Conservation (phyloP, 371 early-diverging fungal species). For the Nematocida displodere region DNA sequence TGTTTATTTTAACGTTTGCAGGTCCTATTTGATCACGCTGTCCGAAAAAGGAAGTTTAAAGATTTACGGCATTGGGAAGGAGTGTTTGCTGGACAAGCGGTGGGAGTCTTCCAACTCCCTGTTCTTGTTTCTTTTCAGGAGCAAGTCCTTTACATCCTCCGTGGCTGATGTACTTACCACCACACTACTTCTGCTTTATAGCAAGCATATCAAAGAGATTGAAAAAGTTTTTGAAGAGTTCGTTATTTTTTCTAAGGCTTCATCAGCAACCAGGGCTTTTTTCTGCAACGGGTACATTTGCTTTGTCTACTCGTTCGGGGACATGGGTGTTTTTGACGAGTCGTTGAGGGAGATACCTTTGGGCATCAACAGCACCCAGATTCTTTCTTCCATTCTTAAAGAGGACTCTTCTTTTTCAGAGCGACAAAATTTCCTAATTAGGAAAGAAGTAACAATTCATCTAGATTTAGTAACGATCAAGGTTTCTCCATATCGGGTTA, state of each 20-base stretch:
- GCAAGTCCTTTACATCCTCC: slow-evolving; percentile 3
- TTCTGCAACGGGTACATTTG: slow-evolving; percentile 37
- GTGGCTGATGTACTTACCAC: slow-evolving; percentile 5
- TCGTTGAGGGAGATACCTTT: slow-evolving; percentile 39
- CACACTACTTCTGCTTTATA: slow-evolving; percentile 13
- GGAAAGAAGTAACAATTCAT: neutral
- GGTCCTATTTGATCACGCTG: neutral
- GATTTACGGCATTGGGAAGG: neutral
- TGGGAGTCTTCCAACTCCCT: slow-evolving; percentile 41
- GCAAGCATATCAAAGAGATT: slow-evolving; percentile 4
- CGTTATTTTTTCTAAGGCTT: neutral
- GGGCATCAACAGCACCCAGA: slow-evolving; percentile 9
- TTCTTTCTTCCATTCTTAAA: slow-evolving; percentile 32
- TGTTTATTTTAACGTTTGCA: slow-evolving; percentile 26
- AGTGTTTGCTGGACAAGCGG: slow-evolving; percentile 13
- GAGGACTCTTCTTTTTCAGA: slow-evolving; percentile 3
- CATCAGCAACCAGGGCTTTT: slow-evolving; percentile 26
- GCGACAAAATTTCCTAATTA: neutral
- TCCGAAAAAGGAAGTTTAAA: slow-evolving; percentile 12
- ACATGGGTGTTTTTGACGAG: slow-evolving; percentile 46
- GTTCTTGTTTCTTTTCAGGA: slow-evolving; percentile 31
- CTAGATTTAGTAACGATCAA: slow-evolving; percentile 23
- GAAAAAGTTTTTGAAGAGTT: slow-evolving; percentile 46
- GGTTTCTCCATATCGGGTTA: neutral
- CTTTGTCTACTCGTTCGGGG: slow-evolving; percentile 15